Evolutionary conservation across 768 basidiomycete species (phyloP).

Genomic region (Rubroboletus satanas): DNA sequence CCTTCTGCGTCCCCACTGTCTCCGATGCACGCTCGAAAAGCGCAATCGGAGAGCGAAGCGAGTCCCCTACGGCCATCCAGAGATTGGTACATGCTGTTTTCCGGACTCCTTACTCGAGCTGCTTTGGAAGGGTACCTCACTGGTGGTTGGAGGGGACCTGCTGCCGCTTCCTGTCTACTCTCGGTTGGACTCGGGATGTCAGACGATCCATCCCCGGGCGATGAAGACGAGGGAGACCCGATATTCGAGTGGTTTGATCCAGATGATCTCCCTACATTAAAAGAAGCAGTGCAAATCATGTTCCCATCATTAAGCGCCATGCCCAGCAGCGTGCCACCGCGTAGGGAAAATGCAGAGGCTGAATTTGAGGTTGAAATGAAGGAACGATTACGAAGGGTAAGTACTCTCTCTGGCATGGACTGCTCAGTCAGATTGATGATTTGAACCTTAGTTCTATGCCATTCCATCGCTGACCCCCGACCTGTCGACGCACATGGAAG

Average conservation of each 20-base stretch:
- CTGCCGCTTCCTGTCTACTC: slow-evolving; percentile 66
- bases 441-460: slow-evolving; percentile 62
- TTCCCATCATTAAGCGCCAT: slow-evolving; percentile 52
- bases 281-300: slow-evolving; percentile 62
- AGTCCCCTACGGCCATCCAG: slow-evolving; percentile 63
- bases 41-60: slow-evolving; percentile 38
- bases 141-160: slow-evolving; percentile 72
- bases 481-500: slow-evolving; percentile 74
- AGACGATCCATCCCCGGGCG: slow-evolving; percentile 23
- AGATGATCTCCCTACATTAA: slow-evolving; percentile 67
- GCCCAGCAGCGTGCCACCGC: slow-evolving; percentile 24
- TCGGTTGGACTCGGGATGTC: slow-evolving; percentile 62
- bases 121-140: slow-evolving; percentile 82
- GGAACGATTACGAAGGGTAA: slow-evolving; percentile 63
- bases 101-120: slow-evolving; percentile 75
- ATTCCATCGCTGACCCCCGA: slow-evolving; percentile 70
- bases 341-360: slow-evolving; percentile 53
- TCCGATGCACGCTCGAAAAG: slow-evolving; percentile 13
- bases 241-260: slow-evolving; percentile 64
- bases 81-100: slow-evolving; percentile 80
- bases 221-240: slow-evolving; percentile 32
- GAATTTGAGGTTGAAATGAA: slow-evolving; percentile 77
- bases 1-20: slow-evolving; percentile 13
- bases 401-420: slow-evolving; percentile 24
- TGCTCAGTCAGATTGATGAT: slow-evolving; percentile 3